Evolutionary conservation across 306 rosid genomes (phyloP), one percentile per base, ranked within the genome.

Genomic region (Casuarina glauca): DNA sequence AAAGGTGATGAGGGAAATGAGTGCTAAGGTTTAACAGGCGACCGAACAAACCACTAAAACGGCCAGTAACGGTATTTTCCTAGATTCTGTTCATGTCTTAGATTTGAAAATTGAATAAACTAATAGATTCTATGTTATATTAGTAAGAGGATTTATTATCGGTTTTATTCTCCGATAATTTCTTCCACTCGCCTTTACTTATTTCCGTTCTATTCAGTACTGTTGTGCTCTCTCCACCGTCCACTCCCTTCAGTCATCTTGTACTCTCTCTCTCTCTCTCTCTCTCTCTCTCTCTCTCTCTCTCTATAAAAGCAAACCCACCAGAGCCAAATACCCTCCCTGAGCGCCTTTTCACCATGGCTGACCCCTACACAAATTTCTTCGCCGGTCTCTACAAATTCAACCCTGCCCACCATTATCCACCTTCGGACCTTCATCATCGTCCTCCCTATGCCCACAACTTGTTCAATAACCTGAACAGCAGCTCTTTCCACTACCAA

Each of bases 171-270:
- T 67, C 36, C 35, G 45, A 41, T 55, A 57, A 60, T 17, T 5
- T 73, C 68, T 54, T 26, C 82, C 53, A 76, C 88, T 68, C 61
- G 55, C 78, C 77, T 80, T 76, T 69, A 73, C 66, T 60, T 38
- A 11, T 72, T 70, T 76, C 44, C 84, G 63, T 46, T 61, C 41
- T 72, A 64, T 48, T 71, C 70, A 82, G 78, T 55, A 72, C 84
- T 73, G 12, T 73, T 77, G 43, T 9, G 32, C 71, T 52, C 85
- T 86, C 83, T 83, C 79, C 89, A 90, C 95, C 95, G 87, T 86
- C 80, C 95, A 90, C 97, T 87, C 55, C 80, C 93, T 88, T 90
- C 90, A 82, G 96, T 86, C 91, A 90, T 91, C 89, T 88, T 90
- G 88, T 90, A 79, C 32, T 26, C 32, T 26, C 32, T 26, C 32